Conservation (phyloP, 2,329 filamentous ascomycete species). For the Blastomyces silverae region DNA sequence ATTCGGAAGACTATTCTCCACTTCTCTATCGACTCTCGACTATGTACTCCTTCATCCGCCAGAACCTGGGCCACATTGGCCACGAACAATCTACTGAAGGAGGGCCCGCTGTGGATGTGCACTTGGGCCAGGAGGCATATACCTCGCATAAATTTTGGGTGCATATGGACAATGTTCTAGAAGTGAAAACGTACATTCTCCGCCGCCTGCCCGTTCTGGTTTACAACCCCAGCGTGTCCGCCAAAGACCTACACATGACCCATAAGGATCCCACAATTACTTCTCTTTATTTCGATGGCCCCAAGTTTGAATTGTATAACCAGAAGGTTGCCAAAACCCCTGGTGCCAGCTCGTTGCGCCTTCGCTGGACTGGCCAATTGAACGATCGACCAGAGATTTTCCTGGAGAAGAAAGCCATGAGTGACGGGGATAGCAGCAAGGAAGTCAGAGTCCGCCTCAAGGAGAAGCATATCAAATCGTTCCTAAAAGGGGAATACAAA, state of each 20-base stretch:
- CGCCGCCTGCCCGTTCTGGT: conserved; percentile 84
- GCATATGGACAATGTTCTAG: conserved; percentile 87
- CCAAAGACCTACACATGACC: conserved; percentile 71
- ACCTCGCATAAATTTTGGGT: conserved; percentile 95
- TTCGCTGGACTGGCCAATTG: conserved; percentile 88
- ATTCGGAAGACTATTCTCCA: conserved; percentile 88
- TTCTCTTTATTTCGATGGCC: conserved; percentile 91
- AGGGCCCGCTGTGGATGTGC: conserved; percentile 40
- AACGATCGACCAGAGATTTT: conserved; percentile 70
- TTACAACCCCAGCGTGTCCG: conserved; percentile 73
- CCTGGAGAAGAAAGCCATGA: conserved; percentile 82
- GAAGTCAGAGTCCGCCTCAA: conserved; percentile 81
- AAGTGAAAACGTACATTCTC: conserved; percentile 93
- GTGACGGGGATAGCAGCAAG: conserved; percentile 66
- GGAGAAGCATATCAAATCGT: conserved; percentile 84
- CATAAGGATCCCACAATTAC: conserved; percentile 82
- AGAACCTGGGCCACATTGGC: conserved; percentile 52
- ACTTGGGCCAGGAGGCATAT: conserved; percentile 59
- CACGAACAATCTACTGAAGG: conserved; percentile 48
- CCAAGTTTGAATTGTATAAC: conserved; percentile 76
- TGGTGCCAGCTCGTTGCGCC: conserved; percentile 72
- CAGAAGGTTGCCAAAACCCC: conserved; percentile 71
- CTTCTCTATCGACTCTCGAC: conserved; percentile 81
- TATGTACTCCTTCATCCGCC: conserved; percentile 91
- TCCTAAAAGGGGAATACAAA: conserved; percentile 78